Evolutionary conservation across 495 filamentous ascomycete species (phyloP).

Genomic region (Antarctomyces pellizariae): DNA sequence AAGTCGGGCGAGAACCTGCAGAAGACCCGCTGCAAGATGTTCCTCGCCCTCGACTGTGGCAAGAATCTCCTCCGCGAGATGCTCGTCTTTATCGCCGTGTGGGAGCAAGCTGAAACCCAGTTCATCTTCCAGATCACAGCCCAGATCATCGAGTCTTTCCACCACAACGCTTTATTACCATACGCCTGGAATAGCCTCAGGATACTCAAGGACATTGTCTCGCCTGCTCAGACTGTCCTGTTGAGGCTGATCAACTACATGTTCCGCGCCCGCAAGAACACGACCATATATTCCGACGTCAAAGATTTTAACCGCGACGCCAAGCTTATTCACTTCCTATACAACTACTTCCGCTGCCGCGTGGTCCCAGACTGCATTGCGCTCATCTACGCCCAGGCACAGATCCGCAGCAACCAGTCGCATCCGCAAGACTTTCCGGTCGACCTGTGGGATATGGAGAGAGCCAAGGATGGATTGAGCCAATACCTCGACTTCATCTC

Average conservation of each 20-base stretch:
- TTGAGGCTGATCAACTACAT: conserved; percentile 76
- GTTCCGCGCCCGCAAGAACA: conserved; percentile 44
- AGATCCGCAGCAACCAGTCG: conserved; percentile 45
- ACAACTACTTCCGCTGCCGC: conserved; percentile 72
- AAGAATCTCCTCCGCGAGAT: conserved; percentile 73
- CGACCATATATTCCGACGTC: conserved; percentile 26
- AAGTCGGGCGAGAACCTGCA: conserved; percentile 50
- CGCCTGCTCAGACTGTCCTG: conserved; percentile 77
- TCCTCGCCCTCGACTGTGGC: conserved; percentile 67
- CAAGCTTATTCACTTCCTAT: conserved; percentile 63
- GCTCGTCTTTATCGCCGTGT: conserved; percentile 86
- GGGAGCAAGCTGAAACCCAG: conserved; percentile 79
- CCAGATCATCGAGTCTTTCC: conserved; percentile 80
- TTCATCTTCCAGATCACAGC: conserved; percentile 89
- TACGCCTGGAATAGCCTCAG: conserved; percentile 76
- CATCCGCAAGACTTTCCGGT: conserved; percentile 59
- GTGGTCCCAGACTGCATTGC: conserved; percentile 83
- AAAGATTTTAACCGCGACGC: conserved; percentile 22
- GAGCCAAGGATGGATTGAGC: conserved; percentile 60
- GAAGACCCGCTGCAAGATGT: conserved; percentile 63
- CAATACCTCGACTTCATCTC: conserved; percentile 87
- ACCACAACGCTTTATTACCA: conserved; percentile 68
- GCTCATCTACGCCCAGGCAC: conserved; percentile 80
- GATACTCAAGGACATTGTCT: conserved; percentile 87
- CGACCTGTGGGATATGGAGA: conserved; percentile 92